Conservation (phyloP, 768 basidiomycete species). For the Leccinum fibrillosum region DNA sequence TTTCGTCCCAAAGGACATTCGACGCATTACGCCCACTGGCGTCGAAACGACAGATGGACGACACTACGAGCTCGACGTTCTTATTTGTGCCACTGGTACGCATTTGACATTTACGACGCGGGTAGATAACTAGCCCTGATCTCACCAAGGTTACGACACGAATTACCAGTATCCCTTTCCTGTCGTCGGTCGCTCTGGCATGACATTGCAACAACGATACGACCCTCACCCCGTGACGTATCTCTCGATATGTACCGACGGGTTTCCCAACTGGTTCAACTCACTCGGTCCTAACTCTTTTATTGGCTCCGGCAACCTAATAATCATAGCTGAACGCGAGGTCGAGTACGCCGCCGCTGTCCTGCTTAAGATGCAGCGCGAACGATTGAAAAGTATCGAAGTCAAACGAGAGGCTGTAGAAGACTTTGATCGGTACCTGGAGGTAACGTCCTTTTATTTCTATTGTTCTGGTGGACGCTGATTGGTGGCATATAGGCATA, state of each 20-base stretch:
- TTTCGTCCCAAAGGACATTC: constrained; percentile 50
- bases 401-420: constrained; percentile 57
- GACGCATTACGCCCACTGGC: constrained; percentile 47
- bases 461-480: background rate
- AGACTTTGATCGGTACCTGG: constrained; percentile 53
- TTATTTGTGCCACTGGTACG: constrained; percentile 59
- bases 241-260: constrained; percentile 54
- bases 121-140: background rate
- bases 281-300: constrained; percentile 53
- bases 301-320: constrained; percentile 52
- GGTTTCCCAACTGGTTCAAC: constrained; percentile 70
- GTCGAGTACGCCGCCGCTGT: constrained; percentile 51
- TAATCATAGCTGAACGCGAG: constrained; percentile 49
- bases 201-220: constrained; percentile 51
- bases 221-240: constrained; percentile 56
- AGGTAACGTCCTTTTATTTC: constrained; percentile 31
- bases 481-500: constrained; percentile 7
- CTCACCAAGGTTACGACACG: constrained; percentile 39
- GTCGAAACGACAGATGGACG: constrained; percentile 58
- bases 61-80: constrained; percentile 52
- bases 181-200: constrained; percentile 53
- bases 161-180: constrained; percentile 46
- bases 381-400: constrained; percentile 60
- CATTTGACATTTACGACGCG: background rate
- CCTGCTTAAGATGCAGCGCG: constrained; percentile 54